Base-by-base conservation (phyloP, 1,284 basidiomycete genomes). In the Xanthoconium separans region DNA sequence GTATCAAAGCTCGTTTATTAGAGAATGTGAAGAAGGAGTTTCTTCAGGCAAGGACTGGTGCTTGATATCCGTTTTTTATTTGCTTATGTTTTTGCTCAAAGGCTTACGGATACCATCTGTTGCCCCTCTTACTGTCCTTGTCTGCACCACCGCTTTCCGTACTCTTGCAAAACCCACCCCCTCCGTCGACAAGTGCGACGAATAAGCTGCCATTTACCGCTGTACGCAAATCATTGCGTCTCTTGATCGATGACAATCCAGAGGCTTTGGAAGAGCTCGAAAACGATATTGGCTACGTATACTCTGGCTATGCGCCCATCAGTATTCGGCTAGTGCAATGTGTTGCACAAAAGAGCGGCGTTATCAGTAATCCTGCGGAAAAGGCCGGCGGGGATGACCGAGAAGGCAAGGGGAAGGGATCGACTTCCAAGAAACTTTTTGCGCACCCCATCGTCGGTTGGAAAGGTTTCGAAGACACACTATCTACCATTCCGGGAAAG, bases 231-330 rank as follows among this genome's bases (percentile, higher is more conserved):
- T 84, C 87, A 0, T 79, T 99, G n/a, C 84, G 92, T 27, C 83
- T 99, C 22, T 81, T 98, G 36, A 93, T 97, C 59, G 96, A 99
- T 66, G 95, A 98, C 51, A 89, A 87, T 62, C 77, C 81, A 40
- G 87, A 89, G 61, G 81, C 82, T 15, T 70, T 86, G 36, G 89
- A 87, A 58, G 89, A 89, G 65, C 78, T 88, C 34, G 95, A 96
- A 62, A 91, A 91, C 65, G 97, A 99, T 71, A 91, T 98, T 65
- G 88, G 91, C 56, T 99, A 93, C 72, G 91, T 93, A 37, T 99
- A 98, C 75, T 97, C 94, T 1, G 97, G 97, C 10, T 99, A 95
- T 70, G 95, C 97, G 2, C 97, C 97, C 12, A 83, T 98, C 58
- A 93, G 89, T 64, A 74, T 98, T 8, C 85, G 97, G 12, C 80